Evolutionary conservation across 2,329 filamentous ascomycete species (phyloP), one percentile per base, ranked within the genome.

Genomic region (Aquanectria penicillioides): DNA sequence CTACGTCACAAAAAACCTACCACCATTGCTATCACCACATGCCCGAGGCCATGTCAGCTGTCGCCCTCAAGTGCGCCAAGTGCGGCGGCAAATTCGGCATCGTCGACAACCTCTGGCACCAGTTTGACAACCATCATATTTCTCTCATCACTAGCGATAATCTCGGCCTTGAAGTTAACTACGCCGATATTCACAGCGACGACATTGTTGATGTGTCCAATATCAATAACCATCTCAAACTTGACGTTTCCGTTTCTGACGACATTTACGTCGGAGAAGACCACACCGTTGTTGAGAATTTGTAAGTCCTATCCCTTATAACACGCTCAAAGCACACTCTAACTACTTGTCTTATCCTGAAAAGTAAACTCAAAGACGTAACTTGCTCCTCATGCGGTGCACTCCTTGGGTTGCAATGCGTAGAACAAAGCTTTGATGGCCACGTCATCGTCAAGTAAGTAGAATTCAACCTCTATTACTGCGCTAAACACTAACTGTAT

Each of bases 81-180:
- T 76, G 71, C 57, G 65, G 74, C 20, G 58, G 64, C 6, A 51
- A 64, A 6, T 53, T 78, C n/a, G 73, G 73, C 44, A 55, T 44
- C 2, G 71, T 77, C 41, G 31, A 67, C 52, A 80, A 81, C 33
- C 36, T 74, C 6, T 81, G 78, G 78, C 74, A 64, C 2, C 72
- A 78, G 59, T 72, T 81, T 26, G 77, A 75, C 36, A 77, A 76
- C 41, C 73, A 70, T 18, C 78, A 78, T 56, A 72, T 77, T 49
- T 77, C 74, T n/a, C 77, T 77, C 5, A 64, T 74, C 10, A 56
- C 75, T 5, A 58, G 69, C 4, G 63, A 65, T 3, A 52, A 66
- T 36, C 56, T 59, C 8, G 54, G 29, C 8, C 22, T 52, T 28
- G 11, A 57, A 6, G 57, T 72, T 3, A 54, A 66, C 5, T 62